Conservation (phyloP, 2,329 filamentous ascomycete genomes). For the Bipolaris zeicola region DNA sequence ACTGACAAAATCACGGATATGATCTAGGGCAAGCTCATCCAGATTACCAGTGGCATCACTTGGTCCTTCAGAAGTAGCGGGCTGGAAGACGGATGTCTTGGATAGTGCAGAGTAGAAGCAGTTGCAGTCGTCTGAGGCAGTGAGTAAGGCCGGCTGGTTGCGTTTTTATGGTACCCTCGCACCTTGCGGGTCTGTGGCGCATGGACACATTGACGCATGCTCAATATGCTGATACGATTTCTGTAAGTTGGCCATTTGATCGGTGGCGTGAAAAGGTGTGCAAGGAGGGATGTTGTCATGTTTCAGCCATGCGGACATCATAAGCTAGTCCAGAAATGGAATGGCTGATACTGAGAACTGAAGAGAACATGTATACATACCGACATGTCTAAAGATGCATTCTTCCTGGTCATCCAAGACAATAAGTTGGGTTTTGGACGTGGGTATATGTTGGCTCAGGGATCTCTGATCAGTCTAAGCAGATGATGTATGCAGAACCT, state of each 20-base stretch:
- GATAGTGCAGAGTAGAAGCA: conserved; percentile 20
- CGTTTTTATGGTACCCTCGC: not conserved
- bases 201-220: conserved; percentile 17
- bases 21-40: conserved; percentile 13
- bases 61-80: conserved; percentile 13
- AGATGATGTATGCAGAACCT: too few relatives aligned
- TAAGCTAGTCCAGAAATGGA: conserved; percentile 6
- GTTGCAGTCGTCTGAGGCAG: conserved; percentile 13
- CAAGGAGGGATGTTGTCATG: not conserved
- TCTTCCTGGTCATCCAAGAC: too few relatives aligned
- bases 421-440: too few relatives aligned
- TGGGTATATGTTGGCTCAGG: too few relatives aligned
- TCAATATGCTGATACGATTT: conserved; percentile 14
- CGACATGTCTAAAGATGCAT: too few relatives aligned
- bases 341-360: not conserved
- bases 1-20: conserved; percentile 12
- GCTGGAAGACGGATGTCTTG: conserved; percentile 15
- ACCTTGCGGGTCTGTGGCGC: conserved; percentile 13
- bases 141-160: not conserved
- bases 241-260: conserved; percentile 7
- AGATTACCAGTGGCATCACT: conserved; percentile 3
- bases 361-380: not conserved
- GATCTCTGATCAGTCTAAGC: too few relatives aligned
- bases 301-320: conserved; percentile 6
- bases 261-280: not conserved